phyloP scores from a whole-genome alignment of 768 basidiomycete species.

The Boletus vermiculosoides region DNA sequence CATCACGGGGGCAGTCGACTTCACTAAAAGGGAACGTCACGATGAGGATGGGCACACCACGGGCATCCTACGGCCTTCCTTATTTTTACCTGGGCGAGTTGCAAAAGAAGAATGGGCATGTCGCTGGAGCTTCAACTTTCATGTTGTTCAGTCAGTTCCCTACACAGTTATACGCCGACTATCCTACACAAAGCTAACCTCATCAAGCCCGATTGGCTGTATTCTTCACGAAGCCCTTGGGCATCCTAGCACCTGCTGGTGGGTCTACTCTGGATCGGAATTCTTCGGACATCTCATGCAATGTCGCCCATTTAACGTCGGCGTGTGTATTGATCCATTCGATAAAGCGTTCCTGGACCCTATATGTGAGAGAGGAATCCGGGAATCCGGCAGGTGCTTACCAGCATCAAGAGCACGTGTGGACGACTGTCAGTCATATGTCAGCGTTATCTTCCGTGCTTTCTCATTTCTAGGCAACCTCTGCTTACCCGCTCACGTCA shows the following conservation, averaged over 20 bases:
- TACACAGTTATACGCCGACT: not conserved
- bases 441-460: not conserved
- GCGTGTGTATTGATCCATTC: constrained; percentile 72
- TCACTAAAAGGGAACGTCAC: constrained; percentile 2
- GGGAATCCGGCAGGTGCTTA: constrained; percentile 24
- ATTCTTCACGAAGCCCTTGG: constrained; percentile 37
- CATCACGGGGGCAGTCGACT: not conserved
- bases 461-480: not conserved
- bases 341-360: constrained; percentile 61
- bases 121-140: constrained; percentile 1
- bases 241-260: constrained; percentile 53
- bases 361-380: not conserved
- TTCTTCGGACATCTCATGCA: constrained; percentile 65
- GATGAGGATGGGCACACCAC: not conserved
- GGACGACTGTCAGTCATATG: constrained; percentile 43
- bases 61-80: constrained; percentile 7
- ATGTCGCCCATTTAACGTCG: constrained; percentile 66
- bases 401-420: constrained; percentile 74
- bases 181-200: constrained; percentile 8
- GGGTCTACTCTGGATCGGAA: constrained; percentile 55
- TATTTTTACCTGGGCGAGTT: not conserved
- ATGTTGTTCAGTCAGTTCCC: not conserved
- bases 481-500: constrained; percentile 63
- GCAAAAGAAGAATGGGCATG: not conserved
- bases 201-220: not conserved